Base-by-base conservation (phyloP, 169 alveolate species). In the Eimeria maxima region DNA sequence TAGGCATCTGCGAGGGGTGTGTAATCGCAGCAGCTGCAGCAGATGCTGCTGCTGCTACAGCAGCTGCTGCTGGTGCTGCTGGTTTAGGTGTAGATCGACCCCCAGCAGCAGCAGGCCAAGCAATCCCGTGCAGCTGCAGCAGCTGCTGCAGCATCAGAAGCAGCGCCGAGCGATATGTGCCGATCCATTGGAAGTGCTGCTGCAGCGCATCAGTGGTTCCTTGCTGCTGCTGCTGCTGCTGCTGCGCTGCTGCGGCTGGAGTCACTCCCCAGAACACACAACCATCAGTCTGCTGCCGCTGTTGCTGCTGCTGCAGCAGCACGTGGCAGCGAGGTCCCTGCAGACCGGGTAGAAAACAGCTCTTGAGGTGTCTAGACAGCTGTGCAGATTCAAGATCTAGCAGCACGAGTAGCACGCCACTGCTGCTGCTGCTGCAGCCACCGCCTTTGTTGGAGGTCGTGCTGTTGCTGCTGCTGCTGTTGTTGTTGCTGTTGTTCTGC, bases 341-440 rank as follows among this genome's bases (percentile, higher is more conserved):
- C 71, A 83, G 55, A 0, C 45, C 91, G 5, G 91, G 91, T 33
- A 44, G 76, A 53, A 27, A 83, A 53, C 91, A 83, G 91, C 91
- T 55, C 53, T 83, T 83, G 71, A 83, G 74, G 74, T 83, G 91
- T 42, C 91, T 83, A n/a, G 91, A 60, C 91, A 83, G 91, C 91
- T 45, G 71, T 13, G 91, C 55, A 55, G 74, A 20, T 29, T 83
- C 74, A 38, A 83, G 74, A n/a, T 83, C 76, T 16, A 83, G 76
- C 76, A 83, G 91, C 74, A 83, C 91, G 29, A 83, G 53, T 1
- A 83, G 47, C 91, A 50, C 53, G 91, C 47, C 29, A 76, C 91
- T 29, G 76, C 76, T 83, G 76, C 91, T 83, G 91, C 27, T 83
- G 76, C 55, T 53, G 71, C 18, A 0, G 91, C 67, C 55, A 55